Conservation (phyloP, 2,329 filamentous ascomycete genomes). For the Knufia fluminis region DNA sequence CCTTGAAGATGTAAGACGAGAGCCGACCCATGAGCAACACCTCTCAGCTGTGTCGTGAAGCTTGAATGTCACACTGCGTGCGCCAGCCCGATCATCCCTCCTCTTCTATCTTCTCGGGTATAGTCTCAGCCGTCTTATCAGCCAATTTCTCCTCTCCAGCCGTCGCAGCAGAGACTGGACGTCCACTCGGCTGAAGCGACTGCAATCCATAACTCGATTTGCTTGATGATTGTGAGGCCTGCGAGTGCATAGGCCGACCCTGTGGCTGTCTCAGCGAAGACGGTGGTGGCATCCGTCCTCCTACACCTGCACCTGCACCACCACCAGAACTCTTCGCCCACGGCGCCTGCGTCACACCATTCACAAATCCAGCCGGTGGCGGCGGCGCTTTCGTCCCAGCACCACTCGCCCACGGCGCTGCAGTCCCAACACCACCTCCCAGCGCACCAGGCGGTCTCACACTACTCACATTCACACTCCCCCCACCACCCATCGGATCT, state of each 20-base stretch:
- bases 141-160: neutral
- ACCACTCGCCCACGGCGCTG: constrained; percentile 22
- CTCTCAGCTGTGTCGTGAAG: too few relatives aligned
- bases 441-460: constrained; percentile 9
- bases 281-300: neutral
- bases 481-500: constrained; percentile 14
- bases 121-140: constrained; percentile 3
- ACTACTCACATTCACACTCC: constrained; percentile 11
- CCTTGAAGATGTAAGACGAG: too few relatives aligned
- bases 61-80: too few relatives aligned
- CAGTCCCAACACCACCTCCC: constrained; percentile 9
- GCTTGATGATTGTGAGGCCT: neutral
- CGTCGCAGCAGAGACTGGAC: constrained; percentile 3
- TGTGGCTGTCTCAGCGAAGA: neutral
- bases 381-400: constrained; percentile 11
- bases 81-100: too few relatives aligned
- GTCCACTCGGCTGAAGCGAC: neutral
- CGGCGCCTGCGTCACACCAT: constrained; percentile 23
- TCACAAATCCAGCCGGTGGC: constrained; percentile 20
- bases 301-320: neutral
- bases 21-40: too few relatives aligned
- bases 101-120: constrained; percentile 2
- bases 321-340: constrained; percentile 19
- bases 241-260: neutral
- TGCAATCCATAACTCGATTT: neutral